A percentile compares a stretch with the other conserved stretches of the same genome.
These are phyloP conservation scores for Colletotrichum destructivum DNA, from an alignment of 2,329 filamentous ascomycete species.

Conservation along the genomic window DNA sequence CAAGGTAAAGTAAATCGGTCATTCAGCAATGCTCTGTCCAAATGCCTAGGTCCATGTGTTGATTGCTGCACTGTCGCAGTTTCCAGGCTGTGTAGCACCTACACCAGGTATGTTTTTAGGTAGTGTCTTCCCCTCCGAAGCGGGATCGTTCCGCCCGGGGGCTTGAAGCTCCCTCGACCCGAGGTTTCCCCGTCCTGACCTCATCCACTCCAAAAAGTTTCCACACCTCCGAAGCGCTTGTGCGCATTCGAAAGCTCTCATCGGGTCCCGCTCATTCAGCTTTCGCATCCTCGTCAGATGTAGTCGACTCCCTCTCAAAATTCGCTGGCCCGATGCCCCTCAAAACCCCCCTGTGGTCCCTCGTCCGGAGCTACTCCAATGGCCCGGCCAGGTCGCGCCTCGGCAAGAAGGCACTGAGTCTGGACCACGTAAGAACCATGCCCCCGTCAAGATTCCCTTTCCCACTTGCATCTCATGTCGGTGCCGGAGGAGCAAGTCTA, in stretches of 20 bases:
- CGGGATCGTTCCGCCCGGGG: neutral
- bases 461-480: neutral
- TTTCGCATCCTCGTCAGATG: conserved; percentile 16
- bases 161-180: neutral
- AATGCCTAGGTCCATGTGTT: too few species aligned
- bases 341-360: conserved; percentile 26
- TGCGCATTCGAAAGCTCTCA: neutral
- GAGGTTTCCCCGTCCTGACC: conserved; percentile 40
- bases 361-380: conserved; percentile 56
- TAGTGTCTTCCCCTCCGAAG: neutral
- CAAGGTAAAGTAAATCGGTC: too few species aligned
- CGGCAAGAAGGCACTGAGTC: conserved; percentile 61
- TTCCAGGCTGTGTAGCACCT: too few species aligned
- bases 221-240: neutral
- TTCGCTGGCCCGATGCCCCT: conserved; percentile 24
- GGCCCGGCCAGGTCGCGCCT: conserved; percentile 54
- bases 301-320: neutral
- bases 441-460: neutral
- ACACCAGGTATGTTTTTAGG: too few species aligned
- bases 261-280: neutral
- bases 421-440: conserved; percentile 69
- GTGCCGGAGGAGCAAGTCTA: too few species aligned
- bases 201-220: conserved; percentile 40
- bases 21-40: too few species aligned
- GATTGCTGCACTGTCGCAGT: too few species aligned